Percentiles rank a stretch among this genome's conserved stretches.
Evolutionary conservation across 306 rosid genomes (phyloP).

Genomic region (Carpinus viminea): DNA sequence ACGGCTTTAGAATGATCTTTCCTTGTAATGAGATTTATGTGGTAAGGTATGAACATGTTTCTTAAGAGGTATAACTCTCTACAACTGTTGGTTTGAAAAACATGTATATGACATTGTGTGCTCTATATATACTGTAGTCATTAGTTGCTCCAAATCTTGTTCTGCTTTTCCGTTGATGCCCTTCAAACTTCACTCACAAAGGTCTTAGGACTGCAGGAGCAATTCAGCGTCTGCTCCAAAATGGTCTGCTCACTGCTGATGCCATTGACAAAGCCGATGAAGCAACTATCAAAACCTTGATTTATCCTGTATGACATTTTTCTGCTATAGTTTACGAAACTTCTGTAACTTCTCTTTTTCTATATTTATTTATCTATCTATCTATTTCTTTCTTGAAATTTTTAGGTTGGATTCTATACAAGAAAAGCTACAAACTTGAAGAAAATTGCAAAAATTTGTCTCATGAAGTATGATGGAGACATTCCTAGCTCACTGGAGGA

Average conservation of each 20-base stretch:
- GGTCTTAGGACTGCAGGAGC: conserved; percentile 68
- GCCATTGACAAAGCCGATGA: conserved; percentile 77
- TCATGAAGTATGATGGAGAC: conserved; percentile 76
- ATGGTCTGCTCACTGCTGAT: conserved; percentile 70
- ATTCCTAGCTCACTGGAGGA: conserved; percentile 81
- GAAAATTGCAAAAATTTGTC: conserved; percentile 85
- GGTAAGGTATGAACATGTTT: background rate
- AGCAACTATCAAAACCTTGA: conserved; percentile 66
- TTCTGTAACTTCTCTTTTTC: conserved; percentile 7
- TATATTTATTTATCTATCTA: background rate
- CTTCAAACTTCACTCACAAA: conserved; percentile 29
- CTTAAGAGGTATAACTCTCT: background rate
- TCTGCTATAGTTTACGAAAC: conserved; percentile 12
- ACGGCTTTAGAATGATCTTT: background rate
- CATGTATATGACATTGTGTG: background rate
- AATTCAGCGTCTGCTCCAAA: conserved; percentile 67
- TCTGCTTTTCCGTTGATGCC: conserved; percentile 24
- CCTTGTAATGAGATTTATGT: background rate
- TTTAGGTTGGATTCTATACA: conserved; percentile 88
- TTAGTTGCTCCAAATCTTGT: conserved; percentile 8
- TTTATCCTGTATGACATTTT: conserved; percentile 72
- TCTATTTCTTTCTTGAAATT: background rate
- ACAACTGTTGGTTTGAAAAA: background rate
- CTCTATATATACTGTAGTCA: conserved; percentile 15
- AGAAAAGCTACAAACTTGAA: conserved; percentile 83